Conservation (phyloP, 495 filamentous ascomycete genomes). For the Aspergillus asperescens region DNA sequence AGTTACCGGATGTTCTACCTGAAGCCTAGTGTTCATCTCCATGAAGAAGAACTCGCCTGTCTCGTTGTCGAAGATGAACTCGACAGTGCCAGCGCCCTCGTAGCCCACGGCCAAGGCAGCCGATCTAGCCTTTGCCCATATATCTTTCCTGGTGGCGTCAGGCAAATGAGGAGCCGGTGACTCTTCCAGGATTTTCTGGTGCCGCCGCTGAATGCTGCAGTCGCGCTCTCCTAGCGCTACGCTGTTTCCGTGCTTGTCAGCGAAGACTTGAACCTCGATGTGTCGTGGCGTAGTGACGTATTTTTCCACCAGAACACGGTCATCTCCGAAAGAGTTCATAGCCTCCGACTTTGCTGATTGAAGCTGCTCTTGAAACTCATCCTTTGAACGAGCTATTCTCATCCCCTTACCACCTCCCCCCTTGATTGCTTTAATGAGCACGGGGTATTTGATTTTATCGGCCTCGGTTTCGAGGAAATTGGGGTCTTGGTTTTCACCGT, state of each 20-base stretch:
- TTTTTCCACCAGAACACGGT: conserved; percentile 94
- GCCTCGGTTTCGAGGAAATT: conserved; percentile 67
- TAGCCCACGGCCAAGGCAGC: conserved; percentile 92
- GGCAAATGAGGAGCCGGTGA: conserved; percentile 85
- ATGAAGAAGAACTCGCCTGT: conserved; percentile 95
- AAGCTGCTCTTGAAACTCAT: conserved; percentile 76
- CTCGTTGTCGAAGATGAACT: conserved; percentile 98
- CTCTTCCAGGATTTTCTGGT: conserved; percentile 98
- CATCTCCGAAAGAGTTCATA: conserved; percentile 86
- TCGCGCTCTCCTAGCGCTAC: conserved; percentile 82
- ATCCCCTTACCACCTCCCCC: conserved; percentile 98
- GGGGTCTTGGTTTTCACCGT: conserved; percentile 77
- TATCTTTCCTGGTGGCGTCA: conserved; percentile 70
- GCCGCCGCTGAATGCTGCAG: conserved; percentile 80
- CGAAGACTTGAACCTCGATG: conserved; percentile 97
- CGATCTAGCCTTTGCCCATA: conserved; percentile 89
- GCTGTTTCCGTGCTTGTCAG: conserved; percentile 80
- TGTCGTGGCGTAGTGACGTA: conserved; percentile 93
- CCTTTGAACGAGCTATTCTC: conserved; percentile 73
- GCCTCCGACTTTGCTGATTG: conserved; percentile 87
- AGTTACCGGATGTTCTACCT: conserved; percentile 96
- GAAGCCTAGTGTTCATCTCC: conserved; percentile 98
- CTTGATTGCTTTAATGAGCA: conserved; percentile 94
- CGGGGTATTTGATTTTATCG: conserved; percentile 79
- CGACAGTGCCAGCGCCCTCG: conserved; percentile 92